These are phyloP conservation scores for Selenicereus undatus DNA, from an alignment of 148 eudicot species.

Conservation along the genomic window DNA sequence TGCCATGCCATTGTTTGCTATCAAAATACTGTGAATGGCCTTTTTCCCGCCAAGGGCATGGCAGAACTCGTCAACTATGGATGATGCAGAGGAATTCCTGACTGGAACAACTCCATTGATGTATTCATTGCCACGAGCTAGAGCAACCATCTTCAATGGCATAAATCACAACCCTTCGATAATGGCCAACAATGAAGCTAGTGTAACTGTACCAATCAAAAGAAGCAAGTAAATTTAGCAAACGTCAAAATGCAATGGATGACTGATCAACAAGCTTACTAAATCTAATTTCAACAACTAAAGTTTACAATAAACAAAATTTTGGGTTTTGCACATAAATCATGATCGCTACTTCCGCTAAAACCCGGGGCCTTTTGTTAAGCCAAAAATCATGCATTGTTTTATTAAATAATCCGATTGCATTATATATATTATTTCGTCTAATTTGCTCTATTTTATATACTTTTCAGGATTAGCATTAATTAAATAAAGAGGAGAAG, in stretches of 20 bases:
- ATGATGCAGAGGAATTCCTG: slow-evolving; percentile 40
- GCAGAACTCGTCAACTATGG: slow-evolving; percentile 77
- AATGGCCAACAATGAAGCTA: neutral
- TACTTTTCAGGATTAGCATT: too few relatives aligned
- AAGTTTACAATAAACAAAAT: neutral
- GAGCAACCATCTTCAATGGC: slow-evolving; percentile 29
- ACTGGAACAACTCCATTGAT: slow-evolving; percentile 48
- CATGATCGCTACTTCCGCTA: neutral
- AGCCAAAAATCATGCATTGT: too few relatives aligned
- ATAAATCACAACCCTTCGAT: slow-evolving; percentile 29
- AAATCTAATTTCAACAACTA: neutral
- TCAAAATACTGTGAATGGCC: slow-evolving; percentile 84
- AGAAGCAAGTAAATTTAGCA: neutral
- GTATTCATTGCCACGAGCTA: slow-evolving; percentile 35
- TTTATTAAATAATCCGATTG: too few relatives aligned
- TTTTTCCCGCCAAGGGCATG: slow-evolving; percentile 67
- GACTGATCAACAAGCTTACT: neutral
- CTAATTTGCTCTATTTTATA: too few relatives aligned
- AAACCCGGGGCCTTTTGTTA: neutral
- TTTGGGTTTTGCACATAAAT: too few relatives aligned
- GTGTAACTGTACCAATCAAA: neutral
- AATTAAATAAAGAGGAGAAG: too few relatives aligned
- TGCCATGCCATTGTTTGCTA: slow-evolving; percentile 99
- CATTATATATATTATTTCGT: too few relatives aligned
- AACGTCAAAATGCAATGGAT: neutral